Percentiles rank a stretch among this genome's conserved stretches.
Evolutionary conservation across 179 eudicot species (phyloP).

Genomic region (Beta lomatogona): DNA sequence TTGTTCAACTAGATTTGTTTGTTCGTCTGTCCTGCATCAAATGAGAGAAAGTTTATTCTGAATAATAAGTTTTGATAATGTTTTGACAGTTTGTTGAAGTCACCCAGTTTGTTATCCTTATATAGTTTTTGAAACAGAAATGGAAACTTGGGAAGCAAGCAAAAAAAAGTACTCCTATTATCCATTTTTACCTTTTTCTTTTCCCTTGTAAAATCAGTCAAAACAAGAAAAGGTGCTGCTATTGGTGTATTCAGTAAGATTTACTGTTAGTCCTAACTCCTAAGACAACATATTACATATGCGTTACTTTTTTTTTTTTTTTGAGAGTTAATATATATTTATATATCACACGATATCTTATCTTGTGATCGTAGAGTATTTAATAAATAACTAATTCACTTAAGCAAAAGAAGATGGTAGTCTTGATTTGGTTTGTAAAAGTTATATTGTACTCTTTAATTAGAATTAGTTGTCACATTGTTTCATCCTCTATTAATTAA

Average conservation of each 20-base stretch:
- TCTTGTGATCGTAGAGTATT: not conserved
- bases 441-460: no score
- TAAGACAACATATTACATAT: not conserved
- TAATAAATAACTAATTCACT: not conserved
- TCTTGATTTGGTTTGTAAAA: no score
- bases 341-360: not conserved
- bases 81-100: not conserved
- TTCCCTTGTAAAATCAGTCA: not conserved
- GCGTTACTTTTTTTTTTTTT: not conserved
- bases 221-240: not conserved
- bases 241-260: slow-evolving; percentile 29
- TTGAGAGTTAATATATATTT: not conserved
- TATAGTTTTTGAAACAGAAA: slow-evolving; percentile 24
- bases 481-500: no score
- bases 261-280: slow-evolving; percentile 23
- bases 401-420: no score
- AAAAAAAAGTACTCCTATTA: not conserved
- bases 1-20: not conserved
- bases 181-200: not conserved
- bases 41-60: not conserved
- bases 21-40: not conserved
- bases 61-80: not conserved
- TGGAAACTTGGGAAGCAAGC: slow-evolving; percentile 29
- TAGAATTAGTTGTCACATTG: no score
- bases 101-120: not conserved